Evolutionary conservation across 2,329 filamentous ascomycete species (phyloP).

Genomic region (Fusarium sp.): DNA sequence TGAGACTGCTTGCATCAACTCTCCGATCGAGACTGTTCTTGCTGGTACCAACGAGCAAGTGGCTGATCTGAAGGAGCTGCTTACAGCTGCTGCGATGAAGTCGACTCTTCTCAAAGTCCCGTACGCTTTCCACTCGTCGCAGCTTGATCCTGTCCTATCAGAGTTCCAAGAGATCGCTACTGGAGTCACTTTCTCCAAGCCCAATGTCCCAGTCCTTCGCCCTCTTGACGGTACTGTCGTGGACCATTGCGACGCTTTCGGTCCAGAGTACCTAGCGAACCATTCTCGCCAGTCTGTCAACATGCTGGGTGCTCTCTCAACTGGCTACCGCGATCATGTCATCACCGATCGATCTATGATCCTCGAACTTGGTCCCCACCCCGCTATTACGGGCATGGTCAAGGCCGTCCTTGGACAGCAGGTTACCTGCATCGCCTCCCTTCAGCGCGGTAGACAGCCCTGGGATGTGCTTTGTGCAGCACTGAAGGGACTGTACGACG

Average conservation of each 20-base stretch:
- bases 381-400: conserved; percentile 31
- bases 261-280: conserved; percentile 17
- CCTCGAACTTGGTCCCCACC: conserved; percentile 35
- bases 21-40: conserved; percentile 67
- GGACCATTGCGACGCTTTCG: background rate
- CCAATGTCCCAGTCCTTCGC: conserved; percentile 12
- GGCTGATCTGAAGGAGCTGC: conserved; percentile 2
- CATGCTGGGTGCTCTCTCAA: conserved; percentile 15
- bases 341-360: conserved; percentile 21
- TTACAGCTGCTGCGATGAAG: conserved; percentile 40
- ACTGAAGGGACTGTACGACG: conserved; percentile 18
- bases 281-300: conserved; percentile 35
- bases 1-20: conserved; percentile 69
- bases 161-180: conserved; percentile 53
- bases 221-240: conserved; percentile 28
- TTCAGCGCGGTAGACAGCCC: conserved; percentile 17
- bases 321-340: background rate
- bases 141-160: conserved; percentile 55
- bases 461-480: conserved; percentile 20
- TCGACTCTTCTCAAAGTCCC: conserved; percentile 48
- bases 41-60: conserved; percentile 29
- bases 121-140: conserved; percentile 51
- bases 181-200: conserved; percentile 11
- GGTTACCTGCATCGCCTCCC: conserved; percentile 19
- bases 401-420: conserved; percentile 27